Evolutionary conservation across 768 basidiomycete species (phyloP), one percentile per base, ranked within the genome.

Genomic region (Amyloporia xantha): DNA sequence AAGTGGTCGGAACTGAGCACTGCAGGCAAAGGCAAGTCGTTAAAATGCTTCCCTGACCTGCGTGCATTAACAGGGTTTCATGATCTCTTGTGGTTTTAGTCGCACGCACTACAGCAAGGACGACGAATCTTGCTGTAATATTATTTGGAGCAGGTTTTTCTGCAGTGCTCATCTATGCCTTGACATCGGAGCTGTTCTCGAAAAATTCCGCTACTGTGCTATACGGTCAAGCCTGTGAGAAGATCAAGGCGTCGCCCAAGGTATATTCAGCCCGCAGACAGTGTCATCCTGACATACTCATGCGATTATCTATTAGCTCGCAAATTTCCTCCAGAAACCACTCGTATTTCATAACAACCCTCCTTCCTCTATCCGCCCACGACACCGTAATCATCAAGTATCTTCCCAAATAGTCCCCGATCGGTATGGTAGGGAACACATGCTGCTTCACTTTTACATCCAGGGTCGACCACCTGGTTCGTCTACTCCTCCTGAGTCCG

Each of bases 181-280:
- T 91, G 26, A 83, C 84, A 13, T 84, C 89, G 5, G 90, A 92
- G 60, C 70, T 91, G 5, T 89, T 91, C 63, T 89, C 90, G n/a
- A 81, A 77, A 62, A 92, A 92, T 62, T 91, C 88, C 23, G 86
- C 90, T 4, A 89, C 89, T 3, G 86, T 88, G 23, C 67, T 92
- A 26, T 89, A 90, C 59, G 77, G 77, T 36, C 72, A 77, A 33
- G 73, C 77, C 21, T 79, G 78, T 59, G 67, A 76, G 25, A 68
- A 67, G 45, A 75, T 79, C 48, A 71, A 73, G 50, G 61, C 62
- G 1, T 80, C 78, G 2, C 61, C 67, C 17, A 66, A 63, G 60
- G 77, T 79, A 52, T 36, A 71, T 61, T 11, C 20, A 7, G 6
- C 23, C 11, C 21, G 36, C 2, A 4, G 1, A 13, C 6, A 4